These are phyloP conservation scores for Zygoascus biomembranicola DNA, from an alignment of 805 yeast species.

Conservation along the genomic window DNA sequence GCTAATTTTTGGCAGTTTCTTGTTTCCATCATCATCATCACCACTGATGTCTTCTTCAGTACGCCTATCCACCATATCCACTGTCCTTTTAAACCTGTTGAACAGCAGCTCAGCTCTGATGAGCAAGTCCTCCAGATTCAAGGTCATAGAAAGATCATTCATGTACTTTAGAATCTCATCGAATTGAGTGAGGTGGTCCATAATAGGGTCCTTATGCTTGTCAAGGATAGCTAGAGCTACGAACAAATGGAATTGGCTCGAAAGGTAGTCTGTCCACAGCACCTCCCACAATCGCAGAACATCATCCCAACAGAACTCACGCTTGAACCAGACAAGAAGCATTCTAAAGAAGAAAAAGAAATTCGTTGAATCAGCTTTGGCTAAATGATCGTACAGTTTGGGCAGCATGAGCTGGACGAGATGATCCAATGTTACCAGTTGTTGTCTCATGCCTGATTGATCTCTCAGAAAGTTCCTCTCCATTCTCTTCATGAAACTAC, in stretches of 20 bases:
- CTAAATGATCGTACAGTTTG: constrained; percentile 69
- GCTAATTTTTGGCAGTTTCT: constrained; percentile 25
- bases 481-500: constrained; percentile 86
- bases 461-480: constrained; percentile 88
- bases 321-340: constrained; percentile 90
- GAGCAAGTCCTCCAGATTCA: constrained; percentile 67
- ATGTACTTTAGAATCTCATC: constrained; percentile 90
- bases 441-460: constrained; percentile 87
- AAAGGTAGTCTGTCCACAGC: constrained; percentile 77
- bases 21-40: constrained; percentile 7
- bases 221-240: constrained; percentile 85
- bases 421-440: constrained; percentile 75
- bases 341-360: constrained; percentile 90
- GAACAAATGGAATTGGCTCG: constrained; percentile 82
- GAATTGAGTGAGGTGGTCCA: constrained; percentile 63
- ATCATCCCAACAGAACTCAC: constrained; percentile 78
- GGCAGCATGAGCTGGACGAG: constrained; percentile 89
- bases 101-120: constrained; percentile 81
- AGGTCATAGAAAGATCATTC: constrained; percentile 75
- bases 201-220: constrained; percentile 71
- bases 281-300: constrained; percentile 85
- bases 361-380: constrained; percentile 80
- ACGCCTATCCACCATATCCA: constrained; percentile 59
- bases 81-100: constrained; percentile 68
- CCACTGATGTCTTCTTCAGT: constrained; percentile 12